These are phyloP conservation scores for Sphaerulina musiva DNA, from an alignment of 2,329 filamentous ascomycete species.

Conservation along the genomic window DNA sequence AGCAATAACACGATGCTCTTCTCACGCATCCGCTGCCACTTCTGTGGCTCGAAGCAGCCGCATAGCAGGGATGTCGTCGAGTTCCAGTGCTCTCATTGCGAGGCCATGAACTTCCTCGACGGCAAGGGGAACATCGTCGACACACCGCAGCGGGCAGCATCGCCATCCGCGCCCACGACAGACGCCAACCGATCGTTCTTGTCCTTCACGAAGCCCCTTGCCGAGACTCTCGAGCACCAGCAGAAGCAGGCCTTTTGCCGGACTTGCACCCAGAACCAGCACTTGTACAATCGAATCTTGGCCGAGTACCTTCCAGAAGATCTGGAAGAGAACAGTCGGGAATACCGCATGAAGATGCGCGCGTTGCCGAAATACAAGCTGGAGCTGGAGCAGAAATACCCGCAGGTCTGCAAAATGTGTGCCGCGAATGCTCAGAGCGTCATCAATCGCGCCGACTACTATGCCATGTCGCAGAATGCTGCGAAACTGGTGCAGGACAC, in stretches of 20 bases:
- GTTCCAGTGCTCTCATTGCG: slow-evolving; percentile 72
- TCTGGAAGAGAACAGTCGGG: slow-evolving; percentile 50
- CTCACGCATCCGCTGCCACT: slow-evolving; percentile 58
- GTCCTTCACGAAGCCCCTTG: slow-evolving; percentile 22
- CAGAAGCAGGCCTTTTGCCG: slow-evolving; percentile 57
- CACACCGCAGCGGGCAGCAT: slow-evolving; percentile 56
- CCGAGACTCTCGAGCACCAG: slow-evolving; percentile 33
- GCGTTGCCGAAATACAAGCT: slow-evolving; percentile 64
- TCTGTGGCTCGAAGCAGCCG: slow-evolving; percentile 66
- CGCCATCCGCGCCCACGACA: slow-evolving; percentile 13
- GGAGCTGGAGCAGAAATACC: slow-evolving; percentile 74
- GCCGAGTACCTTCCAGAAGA: slow-evolving; percentile 67
- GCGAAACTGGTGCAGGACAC: slow-evolving; percentile 67
- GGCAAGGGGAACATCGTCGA: slow-evolving; percentile 87
- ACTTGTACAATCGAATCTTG: slow-evolving; percentile 66
- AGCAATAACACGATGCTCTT: slow-evolving; percentile 14
- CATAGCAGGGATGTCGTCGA: slow-evolving; percentile 55
- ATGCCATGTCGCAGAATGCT: slow-evolving; percentile 28
- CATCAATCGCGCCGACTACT: slow-evolving; percentile 31
- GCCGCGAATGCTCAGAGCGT: slow-evolving; percentile 59
- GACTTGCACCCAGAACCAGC: slow-evolving; percentile 82
- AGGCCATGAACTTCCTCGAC: slow-evolving; percentile 83
- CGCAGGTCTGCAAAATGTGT: slow-evolving; percentile 78
- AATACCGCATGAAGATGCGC: slow-evolving; percentile 62
- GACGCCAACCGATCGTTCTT: slow-evolving; percentile 3